A percentile compares a stretch with the other conserved stretches of the same genome.
Evolutionary conservation across 192 early-diverging fungal genomes (phyloP).

Genomic region (Linnemannia elongata): DNA sequence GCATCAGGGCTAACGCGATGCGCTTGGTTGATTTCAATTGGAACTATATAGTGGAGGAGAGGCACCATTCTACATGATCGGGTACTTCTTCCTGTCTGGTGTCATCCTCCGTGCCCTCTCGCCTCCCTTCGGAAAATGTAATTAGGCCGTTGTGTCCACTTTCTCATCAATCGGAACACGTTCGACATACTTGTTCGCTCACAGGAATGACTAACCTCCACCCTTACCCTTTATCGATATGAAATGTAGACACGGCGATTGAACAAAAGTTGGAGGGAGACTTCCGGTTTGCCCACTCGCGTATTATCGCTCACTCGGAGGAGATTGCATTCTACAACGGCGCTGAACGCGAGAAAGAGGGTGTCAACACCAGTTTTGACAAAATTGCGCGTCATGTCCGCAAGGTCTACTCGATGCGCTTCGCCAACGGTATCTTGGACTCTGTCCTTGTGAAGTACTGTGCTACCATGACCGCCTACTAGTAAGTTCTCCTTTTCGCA

Average conservation of each 20-base stretch:
- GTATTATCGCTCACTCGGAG: conserved; percentile 88
- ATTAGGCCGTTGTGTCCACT: not conserved
- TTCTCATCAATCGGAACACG: not conserved
- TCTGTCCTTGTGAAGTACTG: conserved; percentile 76
- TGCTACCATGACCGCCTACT: conserved; percentile 76
- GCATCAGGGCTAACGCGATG: not conserved
- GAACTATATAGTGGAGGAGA: conserved; percentile 57
- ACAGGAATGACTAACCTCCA: not conserved
- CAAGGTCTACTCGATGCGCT: conserved; percentile 71
- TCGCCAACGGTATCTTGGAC: conserved; percentile 74
- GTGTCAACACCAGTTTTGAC: conserved; percentile 75
- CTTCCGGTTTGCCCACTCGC: conserved; percentile 85
- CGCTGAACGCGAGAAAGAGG: conserved; percentile 73
- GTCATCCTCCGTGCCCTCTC: conserved; percentile 77
- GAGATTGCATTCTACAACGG: conserved; percentile 87
- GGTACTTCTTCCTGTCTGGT: conserved; percentile 73
- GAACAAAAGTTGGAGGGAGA: conserved; percentile 86
- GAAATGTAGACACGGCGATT: conserved; percentile 71
- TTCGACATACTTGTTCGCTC: not conserved
- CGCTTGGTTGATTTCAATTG: not conserved
- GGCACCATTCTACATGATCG: conserved; percentile 71
- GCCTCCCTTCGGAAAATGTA: conserved; percentile 86
- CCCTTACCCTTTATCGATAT: not conserved
- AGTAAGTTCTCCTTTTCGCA: conserved; percentile 54
- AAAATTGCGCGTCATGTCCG: conserved; percentile 68